These are phyloP conservation scores for Ogataea saltuana DNA, from an alignment of 805 yeast species.

Conservation along the genomic window DNA sequence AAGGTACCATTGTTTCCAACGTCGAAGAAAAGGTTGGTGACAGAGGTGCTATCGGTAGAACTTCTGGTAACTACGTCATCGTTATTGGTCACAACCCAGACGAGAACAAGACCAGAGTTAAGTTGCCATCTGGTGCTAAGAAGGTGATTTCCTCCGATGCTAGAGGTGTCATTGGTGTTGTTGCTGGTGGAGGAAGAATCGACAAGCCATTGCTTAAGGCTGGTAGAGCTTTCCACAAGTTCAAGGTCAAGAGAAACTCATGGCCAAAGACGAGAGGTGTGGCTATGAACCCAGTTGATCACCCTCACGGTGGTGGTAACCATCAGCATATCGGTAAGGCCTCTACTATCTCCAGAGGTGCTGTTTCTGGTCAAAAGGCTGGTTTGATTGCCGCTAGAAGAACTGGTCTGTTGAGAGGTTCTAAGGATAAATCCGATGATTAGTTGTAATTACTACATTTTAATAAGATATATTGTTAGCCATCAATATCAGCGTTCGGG, in stretches of 20 bases:
- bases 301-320: conserved; percentile 99
- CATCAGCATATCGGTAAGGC: conserved; percentile 99
- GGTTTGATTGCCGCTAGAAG: conserved; percentile 99
- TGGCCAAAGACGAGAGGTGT: conserved; percentile 99
- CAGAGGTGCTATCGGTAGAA: conserved; percentile 99
- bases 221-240: conserved; percentile 99
- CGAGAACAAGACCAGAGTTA: conserved; percentile 98
- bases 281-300: conserved; percentile 99
- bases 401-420: conserved; percentile 99
- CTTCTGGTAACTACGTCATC: conserved; percentile 99
- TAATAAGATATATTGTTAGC: conserved; percentile 35
- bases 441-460: conserved; percentile 24
- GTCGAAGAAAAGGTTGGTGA: conserved; percentile 99
- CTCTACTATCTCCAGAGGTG: conserved; percentile 98
- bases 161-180: conserved; percentile 99
- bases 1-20: conserved; percentile 98
- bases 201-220: conserved; percentile 99
- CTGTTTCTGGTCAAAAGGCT: conserved; percentile 99
- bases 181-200: conserved; percentile 99
- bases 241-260: conserved; percentile 98
- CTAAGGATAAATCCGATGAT: conserved; percentile 62
- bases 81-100: conserved; percentile 99
- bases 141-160: conserved; percentile 93
- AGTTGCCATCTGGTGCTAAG: conserved; percentile 99
- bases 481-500: conserved; percentile 5